A percentile compares a stretch with the other conserved stretches of the same genome.
phyloP scores from a whole-genome alignment of 1,284 basidiomycete genomes.

The Fomitopsis schrenkii region DNA sequence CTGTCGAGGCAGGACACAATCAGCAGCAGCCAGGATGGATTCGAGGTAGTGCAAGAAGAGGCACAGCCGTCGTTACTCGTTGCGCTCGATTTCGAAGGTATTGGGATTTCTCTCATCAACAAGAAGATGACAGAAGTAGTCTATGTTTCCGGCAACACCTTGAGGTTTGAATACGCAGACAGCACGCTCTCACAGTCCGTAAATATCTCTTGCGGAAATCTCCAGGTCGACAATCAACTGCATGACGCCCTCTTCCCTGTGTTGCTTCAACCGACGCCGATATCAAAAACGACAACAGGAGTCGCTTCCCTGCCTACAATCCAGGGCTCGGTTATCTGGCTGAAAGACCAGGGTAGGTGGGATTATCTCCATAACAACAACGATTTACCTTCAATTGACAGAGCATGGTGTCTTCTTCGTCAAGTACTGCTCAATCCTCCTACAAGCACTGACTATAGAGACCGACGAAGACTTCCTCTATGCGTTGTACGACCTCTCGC shows the following conservation, averaged over 20 bases:
- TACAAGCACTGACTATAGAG: slow-evolving; percentile 95
- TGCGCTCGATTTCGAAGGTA: slow-evolving; percentile 81
- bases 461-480: slow-evolving; percentile 97
- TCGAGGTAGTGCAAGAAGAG: slow-evolving; percentile 86
- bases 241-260: slow-evolving; percentile 97
- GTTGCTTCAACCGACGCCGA: slow-evolving; percentile 91
- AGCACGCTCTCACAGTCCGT: slow-evolving; percentile 81
- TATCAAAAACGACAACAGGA: slow-evolving; percentile 79
- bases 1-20: slow-evolving; percentile 69
- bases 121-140: slow-evolving; percentile 86
- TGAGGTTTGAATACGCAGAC: slow-evolving; percentile 87
- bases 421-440: slow-evolving; percentile 93
- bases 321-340: slow-evolving; percentile 83
- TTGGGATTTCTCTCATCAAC: slow-evolving; percentile 93
- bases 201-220: slow-evolving; percentile 80
- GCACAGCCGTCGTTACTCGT: slow-evolving; percentile 68
- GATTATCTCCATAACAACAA: neutral
- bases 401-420: slow-evolving; percentile 96
- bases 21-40: slow-evolving; percentile 68
- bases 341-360: slow-evolving; percentile 86
- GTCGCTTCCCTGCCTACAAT: slow-evolving; percentile 88
- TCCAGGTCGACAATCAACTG: slow-evolving; percentile 98
- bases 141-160: slow-evolving; percentile 78
- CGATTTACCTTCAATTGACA: slow-evolving; percentile 26
- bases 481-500: slow-evolving; percentile 87